phyloP scores from a whole-genome alignment of 495 filamentous ascomycete genomes.

The Penicillium turbatum region DNA sequence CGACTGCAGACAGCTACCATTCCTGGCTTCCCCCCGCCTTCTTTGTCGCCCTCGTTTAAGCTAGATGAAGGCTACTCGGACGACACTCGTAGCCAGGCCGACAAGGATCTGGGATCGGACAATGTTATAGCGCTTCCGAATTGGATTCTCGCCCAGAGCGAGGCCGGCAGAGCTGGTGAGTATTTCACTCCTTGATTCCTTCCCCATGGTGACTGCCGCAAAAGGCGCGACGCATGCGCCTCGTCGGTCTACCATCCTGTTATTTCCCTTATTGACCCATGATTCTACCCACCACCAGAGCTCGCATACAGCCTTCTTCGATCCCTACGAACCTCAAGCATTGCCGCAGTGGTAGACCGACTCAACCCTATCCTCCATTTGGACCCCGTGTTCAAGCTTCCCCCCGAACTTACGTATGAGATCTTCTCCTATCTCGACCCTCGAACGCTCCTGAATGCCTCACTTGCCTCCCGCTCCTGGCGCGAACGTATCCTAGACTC shows the following conservation, averaged over 20 bases:
- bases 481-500: constrained; percentile 75
- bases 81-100: constrained; percentile 54
- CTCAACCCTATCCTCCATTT: constrained; percentile 80
- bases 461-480: constrained; percentile 76
- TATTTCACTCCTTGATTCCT: background rate
- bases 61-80: constrained; percentile 65
- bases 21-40: constrained; percentile 28
- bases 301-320: constrained; percentile 57
- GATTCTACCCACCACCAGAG: constrained; percentile 27
- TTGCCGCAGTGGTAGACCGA: constrained; percentile 71
- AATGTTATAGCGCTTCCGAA: constrained; percentile 46
- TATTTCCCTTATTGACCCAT: constrained; percentile 9
- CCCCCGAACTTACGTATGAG: constrained; percentile 81
- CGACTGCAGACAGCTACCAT: constrained; percentile 26
- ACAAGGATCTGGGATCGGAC: constrained; percentile 39
- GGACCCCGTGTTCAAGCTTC: constrained; percentile 81
- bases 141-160: constrained; percentile 50
- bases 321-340: constrained; percentile 67
- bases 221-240: background rate
- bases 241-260: background rate
- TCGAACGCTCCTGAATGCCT: constrained; percentile 68
- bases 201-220: background rate
- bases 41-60: constrained; percentile 46
- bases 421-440: constrained; percentile 83
- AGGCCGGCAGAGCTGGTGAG: constrained; percentile 54